Base-by-base conservation (phyloP, 306 rosid genomes). In the Rosa rugosa region DNA sequence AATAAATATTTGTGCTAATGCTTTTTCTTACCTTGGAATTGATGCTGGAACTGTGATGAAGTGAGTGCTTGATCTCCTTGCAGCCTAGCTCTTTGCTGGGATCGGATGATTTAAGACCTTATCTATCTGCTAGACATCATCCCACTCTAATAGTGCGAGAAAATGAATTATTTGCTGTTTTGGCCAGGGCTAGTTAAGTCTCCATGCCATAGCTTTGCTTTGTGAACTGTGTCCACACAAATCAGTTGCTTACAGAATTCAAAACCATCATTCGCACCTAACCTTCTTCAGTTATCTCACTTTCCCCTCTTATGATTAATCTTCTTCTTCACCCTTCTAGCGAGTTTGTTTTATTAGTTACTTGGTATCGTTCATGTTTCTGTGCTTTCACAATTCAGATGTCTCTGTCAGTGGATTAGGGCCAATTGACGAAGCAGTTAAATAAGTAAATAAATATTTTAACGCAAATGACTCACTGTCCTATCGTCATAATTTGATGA, bases 221-320 rank as follows among this genome's bases (percentile, higher is more conserved):
- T 11, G 5, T 60, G 25, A 60, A 54, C 0, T 25, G 54, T 23
- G 34, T 60, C 66, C 17, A 27, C 18, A 4, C 66, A 11, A 4
- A 60, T 54, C 60, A 54, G 25, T 6, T 20, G 17, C 38, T 2
- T 9, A 4, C 38, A 60, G 14, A 60, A 60, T 59, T 59, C 66
- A 54, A 25, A 60, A 60, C 66, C 66, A 60, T 23, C 66, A 60
- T 11, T 60, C 66, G 36, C 66, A 60, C 66, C 66, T 60, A 60
- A 60, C 66, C 38, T 60, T 60, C 66, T 60, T 60, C 66, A 60
- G 11, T 1, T 4, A 25, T 60, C 66, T 60, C 60, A 54, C 60
- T 54, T 54, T 51, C 11, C 22, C 60, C 25, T 54, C 25, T 0
- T 8, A 20, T 54, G 25, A 54, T 54, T 20, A 11, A 54, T 54